Conservation (phyloP, 2,329 filamentous ascomycete genomes). For the Fusarium cicatricum region DNA sequence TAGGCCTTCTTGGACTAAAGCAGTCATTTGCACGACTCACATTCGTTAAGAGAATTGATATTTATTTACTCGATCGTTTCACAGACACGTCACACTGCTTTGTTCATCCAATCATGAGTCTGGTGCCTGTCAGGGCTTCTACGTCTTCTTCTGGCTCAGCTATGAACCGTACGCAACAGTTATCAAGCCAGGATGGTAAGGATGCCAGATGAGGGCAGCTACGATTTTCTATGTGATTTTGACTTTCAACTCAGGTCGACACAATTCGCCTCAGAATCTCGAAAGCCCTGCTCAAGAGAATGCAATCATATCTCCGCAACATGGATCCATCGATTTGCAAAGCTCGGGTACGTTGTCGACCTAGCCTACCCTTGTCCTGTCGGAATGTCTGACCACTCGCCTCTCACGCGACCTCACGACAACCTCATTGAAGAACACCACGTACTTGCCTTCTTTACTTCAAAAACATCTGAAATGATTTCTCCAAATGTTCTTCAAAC, state of each 20-base stretch:
- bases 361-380: not conserved
- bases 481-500: not conserved
- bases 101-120: not conserved
- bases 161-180: not conserved
- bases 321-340: not conserved
- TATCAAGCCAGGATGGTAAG: not conserved
- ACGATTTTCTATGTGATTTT: not conserved
- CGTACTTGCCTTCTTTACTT: not conserved
- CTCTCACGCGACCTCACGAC: not conserved
- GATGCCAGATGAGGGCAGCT: not conserved
- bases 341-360: constrained; percentile 4
- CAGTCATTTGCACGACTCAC: constrained; percentile 8
- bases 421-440: not conserved
- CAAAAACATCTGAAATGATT: not conserved
- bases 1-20: constrained; percentile 9
- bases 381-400: not conserved
- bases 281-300: not conserved
- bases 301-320: not conserved
- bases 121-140: not conserved
- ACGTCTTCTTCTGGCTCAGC: not conserved
- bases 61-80: not conserved
- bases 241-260: not conserved
- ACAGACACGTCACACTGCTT: not conserved
- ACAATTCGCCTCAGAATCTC: not conserved
- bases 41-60: constrained; percentile 15